phyloP scores from a whole-genome alignment of 148 eudicot genomes.

The Rhododendron williamsianum region DNA sequence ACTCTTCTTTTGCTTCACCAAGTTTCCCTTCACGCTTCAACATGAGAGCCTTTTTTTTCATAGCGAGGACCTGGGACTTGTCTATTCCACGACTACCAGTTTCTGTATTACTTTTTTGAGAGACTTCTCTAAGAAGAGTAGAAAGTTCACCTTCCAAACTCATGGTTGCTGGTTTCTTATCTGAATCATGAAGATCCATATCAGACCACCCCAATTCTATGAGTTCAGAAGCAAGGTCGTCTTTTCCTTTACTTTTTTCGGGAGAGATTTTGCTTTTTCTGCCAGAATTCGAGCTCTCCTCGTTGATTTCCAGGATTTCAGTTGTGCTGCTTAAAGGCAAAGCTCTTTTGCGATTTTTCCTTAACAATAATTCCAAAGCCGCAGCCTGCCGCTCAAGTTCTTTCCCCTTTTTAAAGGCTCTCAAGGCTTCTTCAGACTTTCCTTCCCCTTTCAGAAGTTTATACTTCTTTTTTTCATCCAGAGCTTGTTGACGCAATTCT shows the following conservation, averaged over 20 bases:
- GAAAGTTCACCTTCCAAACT: conserved; percentile 81
- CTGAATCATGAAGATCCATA: conserved; percentile 57
- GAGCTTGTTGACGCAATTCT: conserved; percentile 70
- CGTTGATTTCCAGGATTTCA: conserved; percentile 35
- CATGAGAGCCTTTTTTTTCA: conserved; percentile 74
- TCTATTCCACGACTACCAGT: conserved; percentile 40
- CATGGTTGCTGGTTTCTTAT: conserved; percentile 49
- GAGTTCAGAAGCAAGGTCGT: conserved; percentile 73
- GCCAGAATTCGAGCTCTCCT: conserved; percentile 19
- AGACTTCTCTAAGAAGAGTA: conserved; percentile 51
- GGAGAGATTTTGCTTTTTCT: conserved; percentile 24
- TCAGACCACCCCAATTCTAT: conserved; percentile 92
- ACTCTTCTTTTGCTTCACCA: conserved; percentile 86
- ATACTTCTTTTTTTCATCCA: conserved; percentile 72
- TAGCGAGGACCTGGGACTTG: conserved; percentile 59
- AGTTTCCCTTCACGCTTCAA: conserved; percentile 86
- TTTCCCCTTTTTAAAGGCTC: conserved; percentile 75
- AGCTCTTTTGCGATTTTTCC: conserved; percentile 66
- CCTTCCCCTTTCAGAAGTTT: conserved; percentile 72
- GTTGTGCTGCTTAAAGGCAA: conserved; percentile 37
- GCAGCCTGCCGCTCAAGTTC: conserved; percentile 93
- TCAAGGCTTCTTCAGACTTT: conserved; percentile 80
- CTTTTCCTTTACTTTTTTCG: conserved; percentile 50
- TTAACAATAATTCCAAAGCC: conserved; percentile 58
- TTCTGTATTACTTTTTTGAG: conserved; percentile 29